Conservation (phyloP, 805 yeast species). For the Hanseniaspora lachancei region DNA sequence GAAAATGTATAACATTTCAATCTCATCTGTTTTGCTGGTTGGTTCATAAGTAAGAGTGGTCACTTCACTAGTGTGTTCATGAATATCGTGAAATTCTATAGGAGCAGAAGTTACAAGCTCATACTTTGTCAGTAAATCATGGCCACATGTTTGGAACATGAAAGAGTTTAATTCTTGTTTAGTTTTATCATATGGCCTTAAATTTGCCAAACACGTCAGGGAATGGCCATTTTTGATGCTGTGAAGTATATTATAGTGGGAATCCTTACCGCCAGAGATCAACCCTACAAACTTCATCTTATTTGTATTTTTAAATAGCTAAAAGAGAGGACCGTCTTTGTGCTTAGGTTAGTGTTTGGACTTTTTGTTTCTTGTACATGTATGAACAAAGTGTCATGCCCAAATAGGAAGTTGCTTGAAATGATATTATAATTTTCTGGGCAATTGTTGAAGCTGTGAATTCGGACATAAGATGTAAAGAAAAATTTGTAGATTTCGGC, state of each 20-base stretch:
- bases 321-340: background rate
- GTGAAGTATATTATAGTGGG: constrained; percentile 78
- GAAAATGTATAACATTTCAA: constrained; percentile 62
- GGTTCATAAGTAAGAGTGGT: constrained; percentile 49
- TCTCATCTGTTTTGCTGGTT: constrained; percentile 63
- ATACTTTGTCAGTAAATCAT: constrained; percentile 55
- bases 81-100: constrained; percentile 1
- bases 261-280: constrained; percentile 92
- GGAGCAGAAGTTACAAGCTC: constrained; percentile 67
- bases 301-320: background rate
- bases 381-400: background rate
- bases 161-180: constrained; percentile 76
- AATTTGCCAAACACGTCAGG: constrained; percentile 69
- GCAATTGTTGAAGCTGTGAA: no score
- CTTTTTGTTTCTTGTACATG: no score
- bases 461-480: no score
- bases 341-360: background rate
- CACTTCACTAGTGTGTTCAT: constrained; percentile 35
- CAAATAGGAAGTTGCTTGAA: background rate
- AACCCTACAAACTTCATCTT: constrained; percentile 86
- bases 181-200: constrained; percentile 45
- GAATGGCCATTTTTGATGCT: constrained; percentile 80
- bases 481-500: no score
- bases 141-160: constrained; percentile 98
- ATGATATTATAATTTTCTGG: no score